phyloP scores from a whole-genome alignment of 192 early-diverging fungal genomes.

The Coemansia sp. region DNA sequence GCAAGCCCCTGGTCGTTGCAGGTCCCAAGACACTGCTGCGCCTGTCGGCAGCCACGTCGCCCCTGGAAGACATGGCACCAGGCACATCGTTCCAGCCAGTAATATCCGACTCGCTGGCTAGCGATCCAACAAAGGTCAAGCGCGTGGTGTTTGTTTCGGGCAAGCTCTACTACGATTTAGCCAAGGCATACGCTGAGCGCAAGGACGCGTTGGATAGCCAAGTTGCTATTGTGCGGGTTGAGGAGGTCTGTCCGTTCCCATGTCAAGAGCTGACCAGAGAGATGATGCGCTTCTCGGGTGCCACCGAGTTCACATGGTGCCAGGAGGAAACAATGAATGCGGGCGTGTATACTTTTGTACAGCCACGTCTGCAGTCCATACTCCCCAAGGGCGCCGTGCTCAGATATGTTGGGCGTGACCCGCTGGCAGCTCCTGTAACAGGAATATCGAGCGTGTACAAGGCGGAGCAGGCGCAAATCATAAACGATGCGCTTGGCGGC shows the following conservation, averaged over 20 bases:
- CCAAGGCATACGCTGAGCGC: constrained; percentile 63
- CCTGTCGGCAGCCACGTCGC: constrained; percentile 65
- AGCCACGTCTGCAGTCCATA: constrained; percentile 76
- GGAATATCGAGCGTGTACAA: constrained; percentile 71
- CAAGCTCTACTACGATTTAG: constrained; percentile 91
- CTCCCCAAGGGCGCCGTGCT: constrained; percentile 57
- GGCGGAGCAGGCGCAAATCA: constrained; percentile 62
- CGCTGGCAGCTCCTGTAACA: constrained; percentile 77
- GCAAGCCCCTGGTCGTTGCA: constrained; percentile 91
- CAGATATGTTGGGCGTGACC: constrained; percentile 69
- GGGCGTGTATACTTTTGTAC: constrained; percentile 85
- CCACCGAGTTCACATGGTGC: constrained; percentile 70
- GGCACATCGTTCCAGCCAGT: constrained; percentile 86
- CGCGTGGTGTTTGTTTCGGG: constrained; percentile 84
- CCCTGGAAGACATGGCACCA: constrained; percentile 77
- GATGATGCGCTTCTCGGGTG: constrained; percentile 63
- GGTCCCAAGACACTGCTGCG: constrained; percentile 71
- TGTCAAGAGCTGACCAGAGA: constrained; percentile 61
- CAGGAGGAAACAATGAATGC: constrained; percentile 96
- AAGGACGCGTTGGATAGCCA: constrained; percentile 54
- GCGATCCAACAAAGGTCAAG: constrained; percentile 36
- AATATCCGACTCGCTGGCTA: constrained; percentile 59
- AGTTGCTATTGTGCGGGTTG: constrained; percentile 83
- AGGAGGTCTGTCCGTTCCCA: constrained; percentile 94
- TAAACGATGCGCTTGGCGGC: constrained; percentile 52